phyloP scores from a whole-genome alignment of 495 filamentous ascomycete species.

The Pyrenula massariospora region DNA sequence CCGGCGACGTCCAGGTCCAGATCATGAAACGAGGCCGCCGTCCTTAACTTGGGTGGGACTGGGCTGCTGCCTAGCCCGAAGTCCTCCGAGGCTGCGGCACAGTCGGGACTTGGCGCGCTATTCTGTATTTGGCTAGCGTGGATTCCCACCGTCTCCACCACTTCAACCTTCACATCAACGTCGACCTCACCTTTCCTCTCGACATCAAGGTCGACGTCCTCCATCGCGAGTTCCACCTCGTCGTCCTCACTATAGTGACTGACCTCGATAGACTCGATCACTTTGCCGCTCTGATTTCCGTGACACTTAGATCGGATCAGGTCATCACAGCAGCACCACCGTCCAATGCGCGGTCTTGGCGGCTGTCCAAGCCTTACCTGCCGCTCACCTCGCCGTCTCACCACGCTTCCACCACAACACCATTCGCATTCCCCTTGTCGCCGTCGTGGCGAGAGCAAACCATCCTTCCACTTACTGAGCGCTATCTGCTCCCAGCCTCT shows the following conservation, averaged over 20 bases:
- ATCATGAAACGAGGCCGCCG: no score
- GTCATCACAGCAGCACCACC: not conserved
- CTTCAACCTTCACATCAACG: no score
- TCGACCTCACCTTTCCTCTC: not conserved
- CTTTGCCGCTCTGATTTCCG: no score
- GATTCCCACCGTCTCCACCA: not conserved
- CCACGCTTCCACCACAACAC: no score
- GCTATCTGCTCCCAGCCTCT: not conserved
- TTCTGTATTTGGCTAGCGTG: not conserved
- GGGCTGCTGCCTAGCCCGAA: not conserved
- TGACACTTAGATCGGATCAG: no score
- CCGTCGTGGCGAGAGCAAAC: not conserved
- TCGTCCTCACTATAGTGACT: not conserved
- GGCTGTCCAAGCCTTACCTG: no score
- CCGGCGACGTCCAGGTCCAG: no score
- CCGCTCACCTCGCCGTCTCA: no score
- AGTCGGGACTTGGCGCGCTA: not conserved
- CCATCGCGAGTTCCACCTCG: not conserved
- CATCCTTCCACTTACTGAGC: not conserved
- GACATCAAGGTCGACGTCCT: not conserved
- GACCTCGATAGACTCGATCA: no score
- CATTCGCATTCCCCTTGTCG: no score
- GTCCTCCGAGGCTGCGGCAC: not conserved
- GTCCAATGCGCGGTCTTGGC: not conserved
- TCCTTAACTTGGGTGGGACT: no score